Base-by-base conservation (phyloP, 345 rosid genomes). In the Punica granatum region DNA sequence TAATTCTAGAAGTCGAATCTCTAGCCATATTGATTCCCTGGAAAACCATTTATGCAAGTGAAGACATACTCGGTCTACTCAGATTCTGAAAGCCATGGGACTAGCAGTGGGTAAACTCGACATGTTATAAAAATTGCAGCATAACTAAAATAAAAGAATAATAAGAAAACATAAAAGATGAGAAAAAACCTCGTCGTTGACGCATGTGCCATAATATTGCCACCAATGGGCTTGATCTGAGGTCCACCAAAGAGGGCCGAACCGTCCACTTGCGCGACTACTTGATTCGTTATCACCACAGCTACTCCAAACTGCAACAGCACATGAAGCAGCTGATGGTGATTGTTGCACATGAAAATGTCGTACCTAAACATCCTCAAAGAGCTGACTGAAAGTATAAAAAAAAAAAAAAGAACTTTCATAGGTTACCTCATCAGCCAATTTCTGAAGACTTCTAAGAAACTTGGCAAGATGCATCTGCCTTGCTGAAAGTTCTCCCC, bases 401-500 rank as follows among this genome's bases (percentile, higher is more conserved):
- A 37, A 37, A 37, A 37, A 37, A 5, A 37, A n/a, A n/a, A n/a
- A n/a, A n/a, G n/a, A n/a, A n/a, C 54, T 48, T 48, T 30, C 28
- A 51, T 6, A 8, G 58, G 25, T 3, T 70, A 89, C 98, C 98
- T 94, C 97, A 77, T 94, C 99, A 30, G 95, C 96, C 77, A 94
- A 74, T 76, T 89, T 94, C 83, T 94, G 97, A 64, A 94, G 92
- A 74, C 97, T 88, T 80, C 97, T 85, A 48, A 91, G 87, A 76
- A 94, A 94, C 79, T 94, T 94, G 7, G 96, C 99, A 36, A 94
- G 98, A 83, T 94, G 99, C 99, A 89, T 94, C 77, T 94, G 99
- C 68, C 96, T 82, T 12, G 98, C 97, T 23, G 98, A 89, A 66
- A 94, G 85, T 77, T 91, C 99, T 46, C 98, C 99, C 69, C 99